A percentile compares a stretch with the other conserved stretches of the same genome.
phyloP scores from a whole-genome alignment of 306 rosid genomes.

The Biancaea sappan region DNA sequence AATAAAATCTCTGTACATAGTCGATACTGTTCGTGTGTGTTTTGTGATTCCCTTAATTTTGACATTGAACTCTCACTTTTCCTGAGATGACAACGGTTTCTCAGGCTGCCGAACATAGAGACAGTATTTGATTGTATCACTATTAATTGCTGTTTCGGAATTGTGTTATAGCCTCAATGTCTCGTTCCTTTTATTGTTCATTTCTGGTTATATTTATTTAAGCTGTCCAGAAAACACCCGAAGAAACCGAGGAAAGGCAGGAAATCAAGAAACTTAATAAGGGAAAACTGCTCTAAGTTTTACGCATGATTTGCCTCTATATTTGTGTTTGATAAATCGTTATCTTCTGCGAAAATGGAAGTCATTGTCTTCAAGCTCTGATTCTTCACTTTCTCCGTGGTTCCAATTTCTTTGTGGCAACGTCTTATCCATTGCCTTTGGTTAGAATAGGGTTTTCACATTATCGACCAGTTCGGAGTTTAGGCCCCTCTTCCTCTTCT shows the following conservation, averaged over 20 bases:
- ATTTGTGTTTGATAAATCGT: background rate
- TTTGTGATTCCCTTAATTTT: conserved; percentile 17
- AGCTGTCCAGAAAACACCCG: background rate
- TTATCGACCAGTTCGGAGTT: background rate
- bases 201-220: too few relatives aligned
- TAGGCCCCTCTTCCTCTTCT: background rate
- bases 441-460: background rate
- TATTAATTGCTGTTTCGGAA: background rate
- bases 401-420: background rate
- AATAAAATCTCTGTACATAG: conserved; percentile 35
- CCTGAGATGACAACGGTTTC: conserved; percentile 29
- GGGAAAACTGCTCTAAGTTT: background rate
- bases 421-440: conserved; percentile 6
- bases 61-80: background rate
- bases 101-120: conserved; percentile 34
- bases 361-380: conserved; percentile 34
- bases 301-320: background rate
- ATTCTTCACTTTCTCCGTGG: background rate
- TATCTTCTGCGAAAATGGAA: background rate
- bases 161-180: too few relatives aligned
- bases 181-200: background rate
- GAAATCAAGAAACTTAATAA: background rate
- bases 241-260: too few relatives aligned
- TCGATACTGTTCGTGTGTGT: conserved; percentile 1
- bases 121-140: conserved; percentile 26